A percentile compares a stretch with the other conserved stretches of the same genome.
Evolutionary conservation across 78 protist genomes (phyloP).

Genomic region (Dictyostelium brefeldianum): DNA sequence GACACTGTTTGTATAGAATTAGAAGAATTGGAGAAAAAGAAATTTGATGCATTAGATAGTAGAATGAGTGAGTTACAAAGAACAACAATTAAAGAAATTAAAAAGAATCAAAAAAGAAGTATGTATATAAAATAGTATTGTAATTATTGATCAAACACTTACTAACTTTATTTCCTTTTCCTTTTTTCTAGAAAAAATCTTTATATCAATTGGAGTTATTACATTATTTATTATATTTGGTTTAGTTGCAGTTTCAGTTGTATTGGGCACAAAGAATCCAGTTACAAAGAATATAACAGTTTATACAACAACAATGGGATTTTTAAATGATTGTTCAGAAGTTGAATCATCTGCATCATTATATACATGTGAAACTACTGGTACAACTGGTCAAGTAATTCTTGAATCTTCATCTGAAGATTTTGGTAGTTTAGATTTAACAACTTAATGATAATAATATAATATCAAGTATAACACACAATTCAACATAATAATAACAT

Average conservation of each 20-base stretch:
- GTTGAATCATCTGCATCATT: neutral
- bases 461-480: too few relatives aligned
- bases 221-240: constrained; percentile 24
- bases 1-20: constrained; percentile 58
- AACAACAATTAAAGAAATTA: constrained; percentile 40
- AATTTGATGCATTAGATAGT: constrained; percentile 22
- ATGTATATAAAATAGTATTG: neutral
- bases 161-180: neutral
- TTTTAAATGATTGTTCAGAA: constrained; percentile 1
- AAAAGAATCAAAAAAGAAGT: constrained; percentile 53
- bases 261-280: constrained; percentile 36
- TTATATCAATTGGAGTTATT: constrained; percentile 40
- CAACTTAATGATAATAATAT: neutral
- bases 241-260: constrained; percentile 31
- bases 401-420: too few relatives aligned
- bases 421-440: neutral
- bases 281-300: constrained; percentile 1
- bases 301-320: neutral
- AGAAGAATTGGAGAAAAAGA: constrained; percentile 54
- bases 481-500: too few relatives aligned
- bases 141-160: neutral
- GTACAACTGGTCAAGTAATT: neutral
- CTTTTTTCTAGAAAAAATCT: constrained; percentile 21
- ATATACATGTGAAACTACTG: neutral
- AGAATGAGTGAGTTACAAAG: constrained; percentile 52